Evolutionary conservation across 2,329 filamentous ascomycete genomes (phyloP).

Genomic region (Talaromyces sp.): DNA sequence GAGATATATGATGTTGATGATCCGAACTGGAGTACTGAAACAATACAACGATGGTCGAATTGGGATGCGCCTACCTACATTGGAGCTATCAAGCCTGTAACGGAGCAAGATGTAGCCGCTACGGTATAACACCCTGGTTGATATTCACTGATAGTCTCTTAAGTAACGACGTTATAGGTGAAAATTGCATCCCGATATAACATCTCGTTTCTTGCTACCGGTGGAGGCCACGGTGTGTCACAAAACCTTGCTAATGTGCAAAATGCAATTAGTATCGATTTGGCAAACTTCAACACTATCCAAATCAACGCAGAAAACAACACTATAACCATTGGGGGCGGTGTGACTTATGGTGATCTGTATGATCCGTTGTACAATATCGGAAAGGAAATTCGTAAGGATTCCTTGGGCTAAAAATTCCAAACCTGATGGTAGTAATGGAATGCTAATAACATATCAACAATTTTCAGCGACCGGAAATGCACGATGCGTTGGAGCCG

Average conservation of each 20-base stretch:
- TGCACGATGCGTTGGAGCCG: constrained; percentile 5
- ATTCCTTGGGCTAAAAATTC: neutral
- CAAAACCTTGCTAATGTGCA: constrained; percentile 10
- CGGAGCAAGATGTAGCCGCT: constrained; percentile 2
- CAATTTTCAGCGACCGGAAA: constrained; percentile 4
- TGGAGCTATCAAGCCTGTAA: constrained; percentile 7
- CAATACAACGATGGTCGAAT: constrained; percentile 4
- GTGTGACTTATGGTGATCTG: constrained; percentile 21
- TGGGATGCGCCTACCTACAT: constrained; percentile 7
- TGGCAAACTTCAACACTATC: constrained; percentile 24
- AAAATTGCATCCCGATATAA: constrained; percentile 8
- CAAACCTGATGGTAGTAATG: neutral
- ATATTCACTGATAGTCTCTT: neutral
- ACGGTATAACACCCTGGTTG: neutral
- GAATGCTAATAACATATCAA: neutral
- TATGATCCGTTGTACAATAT: constrained; percentile 19
- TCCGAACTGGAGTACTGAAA: constrained; percentile 1
- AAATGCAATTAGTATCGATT: constrained; percentile 26
- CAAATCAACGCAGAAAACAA: constrained; percentile 17
- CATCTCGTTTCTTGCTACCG: constrained; percentile 9
- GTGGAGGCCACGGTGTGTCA: constrained; percentile 5
- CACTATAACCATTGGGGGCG: constrained; percentile 22
- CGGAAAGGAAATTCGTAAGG: constrained; percentile 27
- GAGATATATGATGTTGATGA: neutral
- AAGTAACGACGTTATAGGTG: neutral